Base-by-base conservation (phyloP, 192 early-diverging fungal species). In the Podila clonocystis region DNA sequence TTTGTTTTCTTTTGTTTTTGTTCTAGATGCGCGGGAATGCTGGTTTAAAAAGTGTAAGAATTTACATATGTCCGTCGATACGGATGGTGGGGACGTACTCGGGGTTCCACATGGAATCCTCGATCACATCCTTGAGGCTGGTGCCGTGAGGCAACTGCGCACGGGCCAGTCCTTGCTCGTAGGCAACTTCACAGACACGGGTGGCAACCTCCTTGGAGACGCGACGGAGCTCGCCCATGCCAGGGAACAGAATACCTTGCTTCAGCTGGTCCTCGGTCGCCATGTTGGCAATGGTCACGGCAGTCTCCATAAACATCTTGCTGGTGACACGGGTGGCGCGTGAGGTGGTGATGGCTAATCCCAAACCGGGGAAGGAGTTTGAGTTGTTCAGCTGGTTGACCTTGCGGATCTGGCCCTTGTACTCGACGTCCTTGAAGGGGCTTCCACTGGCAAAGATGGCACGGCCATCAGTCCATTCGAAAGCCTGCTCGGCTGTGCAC, bases 251-350 rank as follows among this genome's bases (percentile, higher is more conserved):
- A 31, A 84, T 59, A 41, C 87, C 87, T 29, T 74, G 62, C 82
- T 86, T 87, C 66, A 86, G 70, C 63, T 88, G 85, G 13, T 74
- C 73, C n/a, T 84, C 84, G 9, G 84, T 68, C 24, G 85, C 87
- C 74, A 85, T 72, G 48, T 87, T 77, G 38, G 87, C 87, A 66
- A 88, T 87, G 12, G 84, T 83, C 11, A 82, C 69, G 4, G 87
- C 87, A 29, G 87, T 87, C 65, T 88, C 87, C 64, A 88, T 62
- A 62, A 88, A 88, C 87, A 88, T 88, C 45, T 72, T 88, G 30
- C 83, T 62, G 0, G 86, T 89, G 13, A 87, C 88, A 49, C 75
- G 76, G 30, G 63, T 75, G 12, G 88, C 84, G 59, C 85, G 77
- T 24, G 88, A 85, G 28, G 85, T 83, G 8, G 86, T 86, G 57